These are phyloP conservation scores for Lentinula detonsa DNA, from an alignment of 768 basidiomycete species.

Conservation along the genomic window DNA sequence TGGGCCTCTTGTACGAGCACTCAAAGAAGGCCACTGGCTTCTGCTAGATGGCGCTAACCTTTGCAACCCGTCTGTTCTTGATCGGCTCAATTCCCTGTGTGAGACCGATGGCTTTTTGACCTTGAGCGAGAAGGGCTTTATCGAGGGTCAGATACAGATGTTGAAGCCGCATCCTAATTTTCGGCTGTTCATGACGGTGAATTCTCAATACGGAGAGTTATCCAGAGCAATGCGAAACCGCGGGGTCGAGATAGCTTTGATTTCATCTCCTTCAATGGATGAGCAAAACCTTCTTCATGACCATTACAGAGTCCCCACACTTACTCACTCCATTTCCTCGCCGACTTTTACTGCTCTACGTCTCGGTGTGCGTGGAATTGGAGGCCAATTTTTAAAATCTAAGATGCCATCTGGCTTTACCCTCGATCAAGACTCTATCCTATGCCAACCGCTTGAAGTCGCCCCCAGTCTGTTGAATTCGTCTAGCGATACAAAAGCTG, in stretches of 20 bases:
- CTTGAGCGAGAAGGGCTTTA: slow-evolving; percentile 86
- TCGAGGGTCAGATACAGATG: slow-evolving; percentile 67
- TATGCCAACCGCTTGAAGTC: slow-evolving; percentile 35
- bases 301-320: slow-evolving; percentile 42
- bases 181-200: slow-evolving; percentile 89
- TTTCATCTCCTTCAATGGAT: slow-evolving; percentile 29
- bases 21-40: slow-evolving; percentile 86
- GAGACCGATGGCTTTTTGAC: slow-evolving; percentile 77
- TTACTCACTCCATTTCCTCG: not conserved
- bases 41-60: slow-evolving; percentile 90
- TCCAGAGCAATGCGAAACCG: slow-evolving; percentile 99
- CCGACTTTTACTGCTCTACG: slow-evolving; percentile 27
- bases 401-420: slow-evolving; percentile 30
- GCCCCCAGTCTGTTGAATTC: slow-evolving; percentile 21
- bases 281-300: slow-evolving; percentile 43
- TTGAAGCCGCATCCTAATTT: slow-evolving; percentile 84
- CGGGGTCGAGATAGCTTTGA: slow-evolving; percentile 76
- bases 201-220: slow-evolving; percentile 87
- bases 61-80: slow-evolving; percentile 92
- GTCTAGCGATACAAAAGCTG: slow-evolving; percentile 11
- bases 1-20: slow-evolving; percentile 81
- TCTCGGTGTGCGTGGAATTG: slow-evolving; percentile 22
- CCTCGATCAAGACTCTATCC: slow-evolving; percentile 43
- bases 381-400: not conserved
- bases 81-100: slow-evolving; percentile 94